Base-by-base conservation (phyloP, 345 rosid species). In the Ceriops tagal region DNA sequence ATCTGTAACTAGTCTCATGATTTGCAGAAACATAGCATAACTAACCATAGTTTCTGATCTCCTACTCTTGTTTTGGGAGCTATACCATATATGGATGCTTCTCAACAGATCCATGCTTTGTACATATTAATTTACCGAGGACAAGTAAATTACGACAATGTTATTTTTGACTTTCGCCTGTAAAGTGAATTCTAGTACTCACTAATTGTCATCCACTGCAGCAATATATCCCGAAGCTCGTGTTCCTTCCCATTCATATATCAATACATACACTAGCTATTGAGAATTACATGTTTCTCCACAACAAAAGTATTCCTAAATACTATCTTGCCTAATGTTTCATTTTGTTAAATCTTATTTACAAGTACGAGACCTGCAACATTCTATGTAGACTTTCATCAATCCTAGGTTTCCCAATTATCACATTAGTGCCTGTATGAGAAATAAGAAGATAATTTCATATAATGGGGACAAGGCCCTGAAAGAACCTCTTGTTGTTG, bases 321-420 rank as follows among this genome's bases (percentile, higher is more conserved):
- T 43, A 7, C 39, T 62, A 52, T 71, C 57, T 67, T 74, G 43
- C 66, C 84, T 83, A 77, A 66, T 81, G 71, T 65, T 74, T 80
- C 81, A 77, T 86, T 79, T 61, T 69, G 73, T 88, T 79, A 88
- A 60, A 71, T 79, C 80, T 65, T 58, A 55, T 86, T 86, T 79
- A 63, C 69, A 65, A 68, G 80, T 71, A 80, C 81, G 80, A 78
- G 28, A 80, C 78, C 87, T 84, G 86, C 70, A 69, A 75, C 24
- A 53, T 78, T 83, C 87, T 83, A 80, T 75, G 62, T 64, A 76
- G 70, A 73, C 81, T 80, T 75, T 80, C 67, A 37, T 77, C 74
- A 58, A 78, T 60, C 30, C 62, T 19, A 34, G 70, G 72, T 73
- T 80, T 78, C 84, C 79, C 65, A 60, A 68, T 75, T 64, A 61